Evolutionary conservation across 2,329 filamentous ascomycete genomes (phyloP).

Genomic region (Epichloe festucae): DNA sequence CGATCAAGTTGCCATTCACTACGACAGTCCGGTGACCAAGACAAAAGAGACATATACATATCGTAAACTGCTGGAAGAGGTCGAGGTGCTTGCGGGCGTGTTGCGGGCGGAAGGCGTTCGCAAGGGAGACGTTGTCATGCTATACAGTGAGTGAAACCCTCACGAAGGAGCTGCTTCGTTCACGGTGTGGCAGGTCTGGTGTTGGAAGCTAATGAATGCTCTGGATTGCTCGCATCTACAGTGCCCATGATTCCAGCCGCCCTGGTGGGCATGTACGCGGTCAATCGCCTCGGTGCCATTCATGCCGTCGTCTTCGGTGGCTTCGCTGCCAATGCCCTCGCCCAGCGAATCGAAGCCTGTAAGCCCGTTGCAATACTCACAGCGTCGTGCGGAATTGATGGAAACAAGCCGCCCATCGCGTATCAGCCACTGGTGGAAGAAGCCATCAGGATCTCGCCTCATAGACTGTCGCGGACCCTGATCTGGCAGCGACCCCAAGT

Average conservation of each 20-base stretch:
- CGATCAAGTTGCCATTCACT: constrained; percentile 62
- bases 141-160: constrained; percentile 57
- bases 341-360: constrained; percentile 78
- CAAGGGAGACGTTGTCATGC: constrained; percentile 74
- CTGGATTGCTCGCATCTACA: constrained; percentile 17
- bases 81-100: constrained; percentile 70
- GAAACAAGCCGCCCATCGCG: constrained; percentile 62
- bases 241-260: constrained; percentile 94
- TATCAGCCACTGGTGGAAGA: constrained; percentile 68
- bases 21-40: constrained; percentile 74
- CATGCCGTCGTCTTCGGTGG: constrained; percentile 91
- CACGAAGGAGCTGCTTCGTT: background rate
- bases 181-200: constrained; percentile 3
- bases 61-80: constrained; percentile 59
- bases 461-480: constrained; percentile 61
- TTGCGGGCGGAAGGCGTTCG: constrained; percentile 69
- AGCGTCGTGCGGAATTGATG: constrained; percentile 85
- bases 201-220: background rate
- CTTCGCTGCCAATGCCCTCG: constrained; percentile 68
- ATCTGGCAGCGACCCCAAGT: constrained; percentile 76
- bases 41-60: constrained; percentile 66
- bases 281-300: constrained; percentile 69
- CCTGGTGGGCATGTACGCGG: constrained; percentile 73
- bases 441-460: constrained; percentile 51
- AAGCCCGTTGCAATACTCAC: constrained; percentile 67